phyloP scores from a whole-genome alignment of 2,329 filamentous ascomycete species.

The Penicillium brevicompactum region DNA sequence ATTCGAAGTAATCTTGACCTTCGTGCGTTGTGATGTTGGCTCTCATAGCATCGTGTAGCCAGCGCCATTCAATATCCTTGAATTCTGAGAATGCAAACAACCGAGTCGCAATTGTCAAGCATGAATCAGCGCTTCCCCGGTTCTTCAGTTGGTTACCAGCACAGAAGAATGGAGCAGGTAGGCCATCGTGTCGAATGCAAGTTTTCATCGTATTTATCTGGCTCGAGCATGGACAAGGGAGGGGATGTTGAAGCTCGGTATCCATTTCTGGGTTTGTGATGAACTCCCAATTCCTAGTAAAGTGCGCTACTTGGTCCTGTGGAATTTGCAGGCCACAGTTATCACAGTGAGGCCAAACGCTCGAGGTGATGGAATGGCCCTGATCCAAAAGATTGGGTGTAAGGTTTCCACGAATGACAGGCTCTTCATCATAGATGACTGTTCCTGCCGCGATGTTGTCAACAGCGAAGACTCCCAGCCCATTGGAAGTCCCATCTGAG shows the following conservation, averaged over 20 bases:
- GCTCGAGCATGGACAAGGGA: background rate
- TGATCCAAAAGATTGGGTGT: conserved; percentile 11
- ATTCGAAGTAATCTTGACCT: conserved; percentile 13
- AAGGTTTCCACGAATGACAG: conserved; percentile 38
- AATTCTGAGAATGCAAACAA: conserved; percentile 31
- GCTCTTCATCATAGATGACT: conserved; percentile 37
- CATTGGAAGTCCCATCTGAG: conserved; percentile 1
- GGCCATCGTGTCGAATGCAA: background rate
- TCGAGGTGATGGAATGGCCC: background rate
- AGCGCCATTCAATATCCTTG: conserved; percentile 37
- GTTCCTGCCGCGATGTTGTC: conserved; percentile 25
- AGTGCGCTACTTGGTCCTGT: background rate
- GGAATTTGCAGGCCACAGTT: conserved; percentile 27
- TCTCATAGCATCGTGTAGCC: conserved; percentile 39
- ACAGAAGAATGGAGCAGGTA: conserved; percentile 6
- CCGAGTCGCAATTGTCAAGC: conserved; percentile 29
- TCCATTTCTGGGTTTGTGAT: background rate
- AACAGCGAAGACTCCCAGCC: conserved; percentile 32
- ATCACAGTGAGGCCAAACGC: conserved; percentile 25
- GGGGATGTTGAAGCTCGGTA: background rate
- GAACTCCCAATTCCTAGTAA: background rate
- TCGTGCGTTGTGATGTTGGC: conserved; percentile 9
- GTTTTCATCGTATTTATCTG: background rate
- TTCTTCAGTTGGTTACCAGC: conserved; percentile 10
- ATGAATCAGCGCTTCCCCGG: conserved; percentile 12